Base-by-base conservation (phyloP, 1,139 yeast genomes). In the Candida smagusa region DNA sequence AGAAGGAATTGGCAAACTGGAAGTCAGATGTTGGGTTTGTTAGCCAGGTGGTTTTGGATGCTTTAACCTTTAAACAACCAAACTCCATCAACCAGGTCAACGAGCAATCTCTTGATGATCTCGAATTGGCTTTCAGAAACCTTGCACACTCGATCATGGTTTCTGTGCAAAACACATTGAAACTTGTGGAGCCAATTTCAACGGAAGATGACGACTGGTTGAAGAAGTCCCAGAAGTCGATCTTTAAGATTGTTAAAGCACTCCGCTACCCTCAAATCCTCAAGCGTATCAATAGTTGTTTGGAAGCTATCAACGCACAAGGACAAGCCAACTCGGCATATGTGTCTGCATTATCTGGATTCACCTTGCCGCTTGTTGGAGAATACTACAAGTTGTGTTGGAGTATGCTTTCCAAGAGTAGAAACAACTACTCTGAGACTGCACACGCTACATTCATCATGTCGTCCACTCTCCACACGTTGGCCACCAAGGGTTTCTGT, bases 401-500 rank as follows among this genome's bases (percentile, higher is more conserved):
- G 11, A 49, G 59, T 7, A 49, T 82, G 1, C 53, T 79, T 39
- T 54, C 56, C 13, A 76, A 71, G 44, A 52, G 68, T 8, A 66
- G 72, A 41, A 47, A 46, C 1, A 73, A 76, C 48, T 84, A 82
- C 52, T 45, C 61, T 22, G 71, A 74, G 28, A 63, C 77, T 9
- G 70, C 86, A 6, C 78, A 78, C 47, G 82, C 90, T 6, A 70
- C 88, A 0, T 84, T 66, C 51, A 66, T 77, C 28, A 63, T 90
- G 37, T 54, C 83, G n/a, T 62, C 72, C 3, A 56, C 80, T 9
- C 68, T 92, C 30, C 65, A 73, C 43, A 72, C 73, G 7, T 63
- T 94, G 30, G 80, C 95, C 0, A 77, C 78, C n/a, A 77, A 84
- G 41, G 99, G 99, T 0, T 90, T 90, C 74, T 94, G 99, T 56